phyloP scores from a whole-genome alignment of 768 basidiomycete species.

The Podaxis pistillaris region DNA sequence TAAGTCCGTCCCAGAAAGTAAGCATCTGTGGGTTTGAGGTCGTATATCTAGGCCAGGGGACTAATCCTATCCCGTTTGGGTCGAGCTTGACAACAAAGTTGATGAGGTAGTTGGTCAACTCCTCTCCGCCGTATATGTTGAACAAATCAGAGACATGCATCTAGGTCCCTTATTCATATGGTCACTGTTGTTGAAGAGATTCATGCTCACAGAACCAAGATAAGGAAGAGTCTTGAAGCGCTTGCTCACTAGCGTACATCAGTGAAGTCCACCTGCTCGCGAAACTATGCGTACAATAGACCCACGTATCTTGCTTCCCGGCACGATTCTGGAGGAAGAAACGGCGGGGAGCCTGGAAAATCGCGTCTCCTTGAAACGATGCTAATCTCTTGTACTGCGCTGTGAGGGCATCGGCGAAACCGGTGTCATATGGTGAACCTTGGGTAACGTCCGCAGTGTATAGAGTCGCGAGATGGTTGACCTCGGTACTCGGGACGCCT shows the following conservation, averaged over 20 bases:
- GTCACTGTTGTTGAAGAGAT: background rate
- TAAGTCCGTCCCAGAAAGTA: conserved; percentile 37
- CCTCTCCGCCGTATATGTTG: conserved; percentile 34
- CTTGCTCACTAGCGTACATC: conserved; percentile 34
- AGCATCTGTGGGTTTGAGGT: conserved; percentile 31
- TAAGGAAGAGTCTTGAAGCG: conserved; percentile 35
- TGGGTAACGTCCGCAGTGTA: conserved; percentile 36
- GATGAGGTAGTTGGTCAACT: conserved; percentile 37
- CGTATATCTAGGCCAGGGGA: conserved; percentile 46
- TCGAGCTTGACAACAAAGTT: conserved; percentile 40
- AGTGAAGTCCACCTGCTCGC: background rate
- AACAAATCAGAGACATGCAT: conserved; percentile 38
- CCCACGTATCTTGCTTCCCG: conserved; percentile 41
- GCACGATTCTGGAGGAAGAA: conserved; percentile 42
- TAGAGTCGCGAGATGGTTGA: conserved; percentile 20
- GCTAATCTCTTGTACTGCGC: conserved; percentile 53
- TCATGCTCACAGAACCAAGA: conserved; percentile 40
- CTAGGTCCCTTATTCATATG: conserved; percentile 20
- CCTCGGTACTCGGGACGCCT: conserved; percentile 17
- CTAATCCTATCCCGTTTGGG: conserved; percentile 38
- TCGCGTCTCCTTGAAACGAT: conserved; percentile 46
- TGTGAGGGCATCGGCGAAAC: conserved; percentile 35
- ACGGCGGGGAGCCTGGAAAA: conserved; percentile 50
- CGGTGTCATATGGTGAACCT: conserved; percentile 52
- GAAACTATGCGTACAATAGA: conserved; percentile 32